Base-by-base conservation (phyloP, 768 basidiomycete genomes). In the Leccinum longicurvipes region DNA sequence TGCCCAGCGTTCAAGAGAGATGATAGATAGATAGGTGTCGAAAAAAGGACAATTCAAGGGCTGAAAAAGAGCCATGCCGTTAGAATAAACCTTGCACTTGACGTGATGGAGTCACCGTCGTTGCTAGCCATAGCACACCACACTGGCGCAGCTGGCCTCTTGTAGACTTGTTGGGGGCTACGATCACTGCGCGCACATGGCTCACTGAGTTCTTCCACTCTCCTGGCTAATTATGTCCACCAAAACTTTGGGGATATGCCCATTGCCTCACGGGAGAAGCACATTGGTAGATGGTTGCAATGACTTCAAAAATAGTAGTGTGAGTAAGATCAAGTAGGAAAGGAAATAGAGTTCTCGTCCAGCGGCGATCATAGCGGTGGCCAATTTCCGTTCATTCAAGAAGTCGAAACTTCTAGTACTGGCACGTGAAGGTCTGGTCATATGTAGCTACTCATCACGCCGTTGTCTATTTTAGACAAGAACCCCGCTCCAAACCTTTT, bases 371-470 rank as follows among this genome's bases (percentile, higher is more conserved):
- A 58, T 59, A 55, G 27, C 45, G 41, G 41, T 36, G 36, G 48
- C 27, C 36, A 19, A 50, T 9, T 32, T 11, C 10, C 36, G n/a
- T n/a, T n/a, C n/a, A n/a, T n/a, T n/a, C n/a, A n/a, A n/a, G n/a
- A n/a, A 39, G 17, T 23, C 14, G 34, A 55, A 52, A 17, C 50
- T 57, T 60, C 53, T 46, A 51, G n/a, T 17, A 19, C 19, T 41
- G 11, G 60, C 60, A 54, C 60, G 67, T 64, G 60, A 67, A 39
- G 28, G n/a, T 47, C 31, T 17, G 23, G 12, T 23, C 19, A 23
- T 55, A 46, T 48, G 45, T 36, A 54, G 41, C 10, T 21, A 24
- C 36, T 32, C 58, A 44, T 55, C 61, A 11, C 28, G 6, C 17
- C 46, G 8, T 50, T 24, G 17, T 42, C 34, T 50, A 34, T 44